Evolutionary conservation across 129 eudicot species (phyloP).

Genomic region (Centrapalus pauciflorus): DNA sequence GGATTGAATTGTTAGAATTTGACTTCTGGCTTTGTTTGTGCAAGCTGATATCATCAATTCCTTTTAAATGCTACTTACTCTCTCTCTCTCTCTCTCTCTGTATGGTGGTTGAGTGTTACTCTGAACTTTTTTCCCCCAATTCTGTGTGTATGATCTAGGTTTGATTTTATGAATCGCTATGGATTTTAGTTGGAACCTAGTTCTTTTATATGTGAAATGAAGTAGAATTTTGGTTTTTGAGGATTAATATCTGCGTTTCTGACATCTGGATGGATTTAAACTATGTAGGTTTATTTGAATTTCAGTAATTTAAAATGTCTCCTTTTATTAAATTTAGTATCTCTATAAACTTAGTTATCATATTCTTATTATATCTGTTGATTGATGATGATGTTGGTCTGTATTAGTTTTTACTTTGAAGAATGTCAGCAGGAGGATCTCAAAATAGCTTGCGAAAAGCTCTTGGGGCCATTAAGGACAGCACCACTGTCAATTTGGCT

Average conservation of each 20-base stretch:
- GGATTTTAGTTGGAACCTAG: neutral
- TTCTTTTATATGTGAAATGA: neutral
- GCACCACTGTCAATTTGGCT: slow-evolving; percentile 83
- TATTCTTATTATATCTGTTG: too few relatives aligned
- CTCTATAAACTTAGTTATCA: neutral
- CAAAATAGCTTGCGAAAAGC: slow-evolving; percentile 73
- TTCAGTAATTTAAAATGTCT: neutral
- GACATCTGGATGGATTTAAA: neutral
- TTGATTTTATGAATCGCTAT: neutral
- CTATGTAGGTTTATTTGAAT: neutral
- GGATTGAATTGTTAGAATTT: neutral
- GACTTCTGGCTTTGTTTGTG: neutral
- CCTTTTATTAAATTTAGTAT: neutral
- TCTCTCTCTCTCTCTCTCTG: neutral
- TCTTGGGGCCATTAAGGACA: slow-evolving; percentile 82
- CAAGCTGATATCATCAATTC: neutral
- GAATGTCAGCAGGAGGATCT: slow-evolving; percentile 70
- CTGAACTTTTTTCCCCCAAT: neutral
- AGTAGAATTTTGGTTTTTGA: neutral
- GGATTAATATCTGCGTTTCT: neutral
- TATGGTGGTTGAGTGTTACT: neutral
- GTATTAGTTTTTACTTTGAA: slow-evolving; percentile 7
- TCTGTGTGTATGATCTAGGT: neutral
- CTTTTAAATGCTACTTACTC: neutral
- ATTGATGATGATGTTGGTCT: neutral